Evolutionary conservation across 441 rosid genomes (phyloP).

Genomic region (Viola pubescens): DNA sequence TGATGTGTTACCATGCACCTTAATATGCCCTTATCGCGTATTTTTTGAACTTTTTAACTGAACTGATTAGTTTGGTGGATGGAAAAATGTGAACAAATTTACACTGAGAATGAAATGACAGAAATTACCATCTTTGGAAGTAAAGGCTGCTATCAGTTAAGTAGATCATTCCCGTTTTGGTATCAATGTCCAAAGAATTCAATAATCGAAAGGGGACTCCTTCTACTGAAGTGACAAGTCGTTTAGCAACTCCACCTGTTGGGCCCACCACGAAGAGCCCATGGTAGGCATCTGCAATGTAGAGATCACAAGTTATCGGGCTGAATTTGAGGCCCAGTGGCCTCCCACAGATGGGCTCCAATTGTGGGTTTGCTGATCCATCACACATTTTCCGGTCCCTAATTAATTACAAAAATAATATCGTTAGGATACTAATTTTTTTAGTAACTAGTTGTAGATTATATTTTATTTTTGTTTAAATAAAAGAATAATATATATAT

Average conservation of each 20-base stretch:
- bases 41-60: no score
- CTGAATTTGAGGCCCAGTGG: conserved; percentile 41
- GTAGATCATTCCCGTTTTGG: conserved; percentile 29
- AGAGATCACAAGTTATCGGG: conserved; percentile 33
- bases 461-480: not conserved
- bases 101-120: no score
- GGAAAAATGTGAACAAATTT: not conserved
- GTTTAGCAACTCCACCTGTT: conserved; percentile 28
- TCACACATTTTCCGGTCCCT: conserved; percentile 32
- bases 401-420: not conserved
- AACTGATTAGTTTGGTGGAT: not conserved
- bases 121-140: conserved; percentile 35
- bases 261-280: conserved; percentile 38
- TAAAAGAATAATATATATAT: not conserved
- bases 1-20: not conserved
- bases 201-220: conserved; percentile 34
- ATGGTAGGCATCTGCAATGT: conserved; percentile 43
- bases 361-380: conserved; percentile 25
- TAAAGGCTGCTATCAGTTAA: conserved; percentile 34
- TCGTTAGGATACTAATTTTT: not conserved
- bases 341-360: conserved; percentile 43
- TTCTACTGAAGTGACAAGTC: conserved; percentile 24
- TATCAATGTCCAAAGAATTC: conserved; percentile 36
- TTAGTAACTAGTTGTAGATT: no score
- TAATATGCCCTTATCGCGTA: no score